Base-by-base conservation (phyloP, 306 rosid genomes). In the Cucurbita maxima region DNA sequence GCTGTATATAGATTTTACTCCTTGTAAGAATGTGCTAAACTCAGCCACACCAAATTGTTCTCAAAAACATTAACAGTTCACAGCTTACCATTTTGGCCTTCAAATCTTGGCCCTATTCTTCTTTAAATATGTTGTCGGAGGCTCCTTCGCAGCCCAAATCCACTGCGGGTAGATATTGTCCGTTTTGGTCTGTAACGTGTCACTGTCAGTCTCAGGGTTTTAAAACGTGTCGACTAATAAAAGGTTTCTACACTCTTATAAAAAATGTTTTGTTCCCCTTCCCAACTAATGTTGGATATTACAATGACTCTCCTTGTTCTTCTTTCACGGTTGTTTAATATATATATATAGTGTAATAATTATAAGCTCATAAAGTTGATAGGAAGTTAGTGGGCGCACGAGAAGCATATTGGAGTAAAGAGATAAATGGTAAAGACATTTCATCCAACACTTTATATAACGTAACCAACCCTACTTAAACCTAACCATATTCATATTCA, bases 381-480 rank as follows among this genome's bases (percentile, higher is more conserved):
- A 25, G 6, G 63, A 25, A 20, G 40, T 58, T 22, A 58, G 63
- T 22, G 25, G 5, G 4, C n/a, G 40, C 63, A 58, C 41, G 18
- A 58, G 41, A 36, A 30, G 0, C 79, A 71, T 74, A 84, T 81
- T 62, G 53, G 75, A 81, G 76, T 74, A 71, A 80, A 77, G 82
- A 79, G 68, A 48, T 76, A 76, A 52, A 6, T 79, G 88, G 86
- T 83, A 79, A 83, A 76, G 95, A 89, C 97, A 87, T 88, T 89
- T 89, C 97, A 89, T 92, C 96, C 90, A 84, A 82, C 89, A 88
- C 88, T 87, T 84, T 2, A 30, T 80, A 77, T 80, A 83, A 87
- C 86, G 84, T 86, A 92, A 92, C 90, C 92, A 10, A 89, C 85
- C 90, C 96, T 88, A 84, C 96, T 88, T 88, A 88, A 92, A 92